Conservation (phyloP, 805 yeast genomes). For the Lipomyces kockii region DNA sequence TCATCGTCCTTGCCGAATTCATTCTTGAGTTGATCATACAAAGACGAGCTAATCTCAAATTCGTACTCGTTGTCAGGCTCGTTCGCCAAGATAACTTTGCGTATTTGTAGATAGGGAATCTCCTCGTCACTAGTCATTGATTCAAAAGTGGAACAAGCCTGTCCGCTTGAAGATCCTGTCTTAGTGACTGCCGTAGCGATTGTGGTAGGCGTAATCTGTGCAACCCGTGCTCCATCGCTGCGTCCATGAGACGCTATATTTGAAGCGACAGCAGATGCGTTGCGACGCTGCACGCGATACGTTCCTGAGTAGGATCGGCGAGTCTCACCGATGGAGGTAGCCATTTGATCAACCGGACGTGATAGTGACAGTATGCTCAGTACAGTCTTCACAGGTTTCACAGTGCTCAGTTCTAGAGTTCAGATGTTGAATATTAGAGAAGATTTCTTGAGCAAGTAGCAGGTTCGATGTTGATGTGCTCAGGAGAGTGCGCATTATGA, state of each 20-base stretch:
- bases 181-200: neutral
- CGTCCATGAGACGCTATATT: neutral
- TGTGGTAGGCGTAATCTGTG: neutral
- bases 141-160: too few relatives aligned
- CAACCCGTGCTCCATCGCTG: neutral
- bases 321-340: neutral
- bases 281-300: neutral
- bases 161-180: too few relatives aligned
- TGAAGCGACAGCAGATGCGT: neutral
- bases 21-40: neutral
- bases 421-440: neutral
- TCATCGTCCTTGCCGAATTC: neutral
- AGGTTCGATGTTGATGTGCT: too few relatives aligned
- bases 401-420: neutral
- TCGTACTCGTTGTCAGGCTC: neutral
- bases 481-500: too few relatives aligned
- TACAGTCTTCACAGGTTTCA: neutral
- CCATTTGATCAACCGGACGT: neutral
- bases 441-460: neutral
- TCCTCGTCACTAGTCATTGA: neutral
- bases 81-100: neutral
- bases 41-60: neutral
- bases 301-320: neutral
- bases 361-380: neutral
- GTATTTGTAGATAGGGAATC: neutral